Conservation (phyloP, 441 rosid genomes). For the Mallotus repandus region DNA sequence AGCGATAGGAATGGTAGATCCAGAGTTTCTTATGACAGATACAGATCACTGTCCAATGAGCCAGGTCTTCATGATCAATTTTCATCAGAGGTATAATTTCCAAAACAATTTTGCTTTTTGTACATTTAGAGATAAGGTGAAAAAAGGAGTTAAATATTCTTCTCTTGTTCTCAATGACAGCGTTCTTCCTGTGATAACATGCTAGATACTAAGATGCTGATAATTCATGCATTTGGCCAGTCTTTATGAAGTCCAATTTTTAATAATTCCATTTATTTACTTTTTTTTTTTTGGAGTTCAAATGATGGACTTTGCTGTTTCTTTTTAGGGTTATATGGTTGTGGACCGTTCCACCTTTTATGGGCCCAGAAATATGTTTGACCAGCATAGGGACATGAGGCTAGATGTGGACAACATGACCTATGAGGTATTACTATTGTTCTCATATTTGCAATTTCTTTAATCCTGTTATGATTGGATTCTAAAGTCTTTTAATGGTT, state of each 20-base stretch:
- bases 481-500: slow-evolving; percentile 18
- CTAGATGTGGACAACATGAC: slow-evolving; percentile 82
- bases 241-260: background rate
- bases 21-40: slow-evolving; percentile 61
- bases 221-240: background rate
- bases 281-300: background rate
- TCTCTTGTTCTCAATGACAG: background rate
- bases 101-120: background rate
- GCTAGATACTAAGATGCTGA: background rate
- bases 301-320: background rate
- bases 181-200: background rate
- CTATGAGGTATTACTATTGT: slow-evolving; percentile 59
- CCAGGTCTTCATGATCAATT: slow-evolving; percentile 50
- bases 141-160: background rate
- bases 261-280: background rate
- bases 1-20: slow-evolving; percentile 65
- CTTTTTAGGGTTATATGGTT: slow-evolving; percentile 55
- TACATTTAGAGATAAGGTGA: background rate
- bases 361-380: slow-evolving; percentile 56
- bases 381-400: slow-evolving; percentile 90
- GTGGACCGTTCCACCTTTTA: slow-evolving; percentile 52
- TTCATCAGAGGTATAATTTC: slow-evolving; percentile 57
- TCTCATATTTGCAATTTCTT: background rate
- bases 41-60: slow-evolving; percentile 49
- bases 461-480: background rate